Evolutionary conservation across 2,329 filamentous ascomycete genomes (phyloP), one percentile per base, ranked within the genome.

Genomic region (Fusarium lyarnte): DNA sequence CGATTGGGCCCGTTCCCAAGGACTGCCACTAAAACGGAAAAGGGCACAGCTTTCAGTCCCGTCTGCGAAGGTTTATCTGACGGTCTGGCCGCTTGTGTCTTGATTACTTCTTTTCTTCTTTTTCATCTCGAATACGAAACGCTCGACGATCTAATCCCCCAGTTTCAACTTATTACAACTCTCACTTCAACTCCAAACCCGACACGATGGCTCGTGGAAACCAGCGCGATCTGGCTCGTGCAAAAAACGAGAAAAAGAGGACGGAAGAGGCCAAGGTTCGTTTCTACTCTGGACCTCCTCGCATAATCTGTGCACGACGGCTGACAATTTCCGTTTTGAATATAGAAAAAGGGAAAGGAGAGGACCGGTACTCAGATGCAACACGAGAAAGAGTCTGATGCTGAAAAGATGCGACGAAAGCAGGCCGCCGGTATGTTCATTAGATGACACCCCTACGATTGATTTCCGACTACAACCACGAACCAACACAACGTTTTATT

Each of bases 191-290:
- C 23, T 23, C 31, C 49, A 27, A 27, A 14, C 14, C 14, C 29
- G 6, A 31, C 46, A 77, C 36, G 42, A 98, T 98, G 95, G 91
- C 95, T 77, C 94, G 95, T 83, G 95, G 95, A 77, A 98, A 98
- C 84, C 95, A 98, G 87, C 93, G 95, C 79, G 95, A 98, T 73
- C 94, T 95, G 86, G 92, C 93, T 78, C 93, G 95, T 7, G 41
- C 21, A 11, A 39, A 27, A 27, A 27, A 27, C 27, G 27, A 27
- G 27, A 27, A 27, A 27, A 27, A 27, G 27, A 27, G 27, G 27
- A 27, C 27, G 27, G 27, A 27, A 27, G 27, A 27, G 5, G 27
- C 27, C 27, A 27, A 27, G 27, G 27, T 27, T 27, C 27, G 27
- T 27, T 27, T 27, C 27, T 27, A 27, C 27, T 27, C 27, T 27